Evolutionary conservation across 192 early-diverging fungal genomes (phyloP).

Genomic region (Coemansia sp.): DNA sequence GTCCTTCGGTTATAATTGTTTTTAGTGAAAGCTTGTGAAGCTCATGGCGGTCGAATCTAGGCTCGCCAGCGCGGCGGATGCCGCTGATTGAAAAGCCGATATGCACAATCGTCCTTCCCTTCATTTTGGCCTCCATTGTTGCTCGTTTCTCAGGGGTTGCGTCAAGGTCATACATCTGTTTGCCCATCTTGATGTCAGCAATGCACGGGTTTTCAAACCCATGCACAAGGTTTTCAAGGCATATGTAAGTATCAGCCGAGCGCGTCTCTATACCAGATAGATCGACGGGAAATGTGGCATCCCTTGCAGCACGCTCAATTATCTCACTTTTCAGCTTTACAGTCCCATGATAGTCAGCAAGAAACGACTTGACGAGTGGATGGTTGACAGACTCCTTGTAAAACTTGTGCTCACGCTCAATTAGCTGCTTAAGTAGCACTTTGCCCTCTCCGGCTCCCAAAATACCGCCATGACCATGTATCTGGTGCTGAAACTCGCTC

Average conservation of each 20-base stretch:
- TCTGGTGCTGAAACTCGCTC: constrained; percentile 62
- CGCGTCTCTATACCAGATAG: not conserved
- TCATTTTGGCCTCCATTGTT: constrained; percentile 62
- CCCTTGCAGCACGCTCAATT: not conserved
- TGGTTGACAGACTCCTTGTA: constrained; percentile 60
- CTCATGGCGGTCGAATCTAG: constrained; percentile 37
- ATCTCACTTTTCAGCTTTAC: constrained; percentile 26
- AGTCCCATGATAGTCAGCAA: constrained; percentile 69
- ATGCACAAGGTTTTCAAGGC: constrained; percentile 67
- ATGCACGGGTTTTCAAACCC: constrained; percentile 66
- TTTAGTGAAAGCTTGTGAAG: constrained; percentile 30
- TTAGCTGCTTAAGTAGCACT: constrained; percentile 70
- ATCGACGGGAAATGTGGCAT: constrained; percentile 2
- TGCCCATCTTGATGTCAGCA: constrained; percentile 79
- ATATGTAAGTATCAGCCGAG: constrained; percentile 32
- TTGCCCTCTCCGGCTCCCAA: constrained; percentile 60
- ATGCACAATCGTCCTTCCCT: constrained; percentile 64
- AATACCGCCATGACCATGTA: constrained; percentile 77
- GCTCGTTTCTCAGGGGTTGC: constrained; percentile 62
- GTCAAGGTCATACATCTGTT: constrained; percentile 65
- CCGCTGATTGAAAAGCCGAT: not conserved
- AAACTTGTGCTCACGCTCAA: constrained; percentile 65
- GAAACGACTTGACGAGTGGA: constrained; percentile 57
- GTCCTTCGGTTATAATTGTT: constrained; percentile 54
- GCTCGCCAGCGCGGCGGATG: not conserved